Evolutionary conservation across 2,329 filamentous ascomycete genomes (phyloP).

Genomic region (Hypoxylon sp.): DNA sequence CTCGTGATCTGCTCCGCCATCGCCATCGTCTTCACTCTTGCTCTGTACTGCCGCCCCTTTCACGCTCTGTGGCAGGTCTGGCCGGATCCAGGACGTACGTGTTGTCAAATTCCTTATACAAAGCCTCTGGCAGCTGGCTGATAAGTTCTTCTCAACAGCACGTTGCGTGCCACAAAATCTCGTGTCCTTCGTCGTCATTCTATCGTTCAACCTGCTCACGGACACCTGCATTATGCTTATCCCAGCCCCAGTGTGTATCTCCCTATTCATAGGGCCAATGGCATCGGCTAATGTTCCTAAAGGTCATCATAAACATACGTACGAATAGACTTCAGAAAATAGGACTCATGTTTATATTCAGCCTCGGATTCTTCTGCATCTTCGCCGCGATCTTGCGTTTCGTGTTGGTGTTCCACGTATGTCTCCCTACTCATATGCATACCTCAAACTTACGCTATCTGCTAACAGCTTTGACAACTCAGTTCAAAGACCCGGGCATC

Average conservation of each 20-base stretch:
- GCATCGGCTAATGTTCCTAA: neutral
- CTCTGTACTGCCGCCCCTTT: constrained; percentile 47
- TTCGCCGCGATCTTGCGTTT: constrained; percentile 16
- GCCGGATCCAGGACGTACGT: constrained; percentile 50
- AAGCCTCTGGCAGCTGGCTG: neutral
- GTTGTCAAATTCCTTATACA: neutral
- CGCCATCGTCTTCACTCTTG: constrained; percentile 40
- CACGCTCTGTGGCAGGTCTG: constrained; percentile 47
- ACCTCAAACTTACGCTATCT: neutral
- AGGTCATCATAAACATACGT: constrained; percentile 10
- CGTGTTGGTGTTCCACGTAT: constrained; percentile 17
- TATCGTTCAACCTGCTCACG: constrained; percentile 19
- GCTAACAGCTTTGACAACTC: constrained; percentile 42
- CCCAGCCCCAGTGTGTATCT: constrained; percentile 10
- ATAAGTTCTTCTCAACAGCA: constrained; percentile 15
- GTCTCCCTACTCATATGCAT: neutral
- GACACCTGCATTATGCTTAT: constrained; percentile 21
- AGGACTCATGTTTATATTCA: constrained; percentile 13
- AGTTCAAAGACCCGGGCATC: constrained; percentile 44
- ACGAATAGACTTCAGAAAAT: constrained; percentile 9
- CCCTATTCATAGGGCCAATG: neutral
- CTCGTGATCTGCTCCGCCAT: constrained; percentile 41
- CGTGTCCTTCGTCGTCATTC: constrained; percentile 13
- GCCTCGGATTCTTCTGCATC: constrained; percentile 21
- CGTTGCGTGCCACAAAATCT: constrained; percentile 19